Evolutionary conservation across 306 rosid genomes (phyloP).

Genomic region (Quercus glauca): DNA sequence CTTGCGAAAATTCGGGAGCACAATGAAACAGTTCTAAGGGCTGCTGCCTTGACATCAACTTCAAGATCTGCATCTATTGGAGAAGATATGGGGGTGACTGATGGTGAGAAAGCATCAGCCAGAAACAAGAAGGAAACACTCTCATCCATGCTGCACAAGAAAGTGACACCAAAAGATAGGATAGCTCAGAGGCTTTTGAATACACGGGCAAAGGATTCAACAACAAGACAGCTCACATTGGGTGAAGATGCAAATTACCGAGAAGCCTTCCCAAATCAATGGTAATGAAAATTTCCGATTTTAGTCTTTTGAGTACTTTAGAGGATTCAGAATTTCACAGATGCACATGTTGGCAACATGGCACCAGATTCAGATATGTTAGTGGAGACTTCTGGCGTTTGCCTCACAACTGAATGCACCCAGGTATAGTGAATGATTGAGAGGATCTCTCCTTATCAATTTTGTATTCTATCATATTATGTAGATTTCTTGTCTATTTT

Average conservation of each 20-base stretch:
- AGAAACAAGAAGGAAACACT: conserved; percentile 60
- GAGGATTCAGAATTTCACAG: not conserved
- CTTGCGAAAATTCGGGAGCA: conserved; percentile 86
- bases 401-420: not conserved
- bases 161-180: conserved; percentile 73
- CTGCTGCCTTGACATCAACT: conserved; percentile 80
- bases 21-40: conserved; percentile 69
- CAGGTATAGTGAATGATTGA: too few species aligned
- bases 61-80: conserved; percentile 61
- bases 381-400: too few species aligned
- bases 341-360: not conserved
- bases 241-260: conserved; percentile 53
- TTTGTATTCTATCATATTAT: not conserved
- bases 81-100: conserved; percentile 36
- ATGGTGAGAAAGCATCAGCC: conserved; percentile 19
- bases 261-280: conserved; percentile 81
- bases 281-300: conserved; percentile 32
- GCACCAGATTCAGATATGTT: too few species aligned
- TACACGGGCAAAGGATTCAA: conserved; percentile 42
- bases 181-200: conserved; percentile 58
- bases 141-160: conserved; percentile 80
- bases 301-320: not conserved
- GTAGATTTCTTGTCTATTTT: not conserved
- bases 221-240: conserved; percentile 42
- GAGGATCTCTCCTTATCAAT: too few species aligned